Evolutionary conservation across 352 stramenopile species (phyloP).

Genomic region (Globisporangium uncinulatum): DNA sequence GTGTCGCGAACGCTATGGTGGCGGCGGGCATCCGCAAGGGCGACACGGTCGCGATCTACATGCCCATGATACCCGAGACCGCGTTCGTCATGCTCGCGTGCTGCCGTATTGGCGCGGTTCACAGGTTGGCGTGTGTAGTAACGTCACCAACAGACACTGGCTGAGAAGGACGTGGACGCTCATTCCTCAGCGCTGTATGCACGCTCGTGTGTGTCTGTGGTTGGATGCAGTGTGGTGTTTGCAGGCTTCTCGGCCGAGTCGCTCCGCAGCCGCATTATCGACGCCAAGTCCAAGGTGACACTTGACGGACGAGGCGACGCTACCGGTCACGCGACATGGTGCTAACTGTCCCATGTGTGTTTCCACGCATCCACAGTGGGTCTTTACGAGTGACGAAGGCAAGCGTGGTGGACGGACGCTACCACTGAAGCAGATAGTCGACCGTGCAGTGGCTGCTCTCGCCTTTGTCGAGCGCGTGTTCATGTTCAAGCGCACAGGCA

Average conservation of each 20-base stretch:
- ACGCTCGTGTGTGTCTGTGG: background rate
- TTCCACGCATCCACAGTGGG: conserved; percentile 39
- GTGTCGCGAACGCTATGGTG: conserved; percentile 91
- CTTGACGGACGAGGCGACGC: background rate
- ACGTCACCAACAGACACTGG: too few relatives aligned
- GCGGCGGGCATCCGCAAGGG: conserved; percentile 58
- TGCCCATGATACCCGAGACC: conserved; percentile 98
- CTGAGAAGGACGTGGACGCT: too few relatives aligned
- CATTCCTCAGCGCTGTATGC: background rate
- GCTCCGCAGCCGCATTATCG: conserved; percentile 93
- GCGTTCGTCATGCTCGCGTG: conserved; percentile 98
- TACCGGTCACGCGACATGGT: background rate
- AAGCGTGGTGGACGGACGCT: conserved; percentile 91
- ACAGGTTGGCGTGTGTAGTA: conserved; percentile 27
- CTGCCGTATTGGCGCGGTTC: conserved; percentile 94
- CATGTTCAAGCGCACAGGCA: conserved; percentile 90
- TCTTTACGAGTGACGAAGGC: conserved; percentile 94
- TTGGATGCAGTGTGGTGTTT: conserved; percentile 90
- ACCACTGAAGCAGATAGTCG: conserved; percentile 94
- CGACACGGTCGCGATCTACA: conserved; percentile 94
- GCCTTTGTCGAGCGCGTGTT: conserved; percentile 93
- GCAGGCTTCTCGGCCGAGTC: conserved; percentile 94
- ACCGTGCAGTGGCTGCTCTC: conserved; percentile 86
- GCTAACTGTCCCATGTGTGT: background rate
- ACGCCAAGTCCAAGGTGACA: conserved; percentile 50